Base-by-base conservation (phyloP, 345 rosid genomes). In the Raphanus raphanistrum region DNA sequence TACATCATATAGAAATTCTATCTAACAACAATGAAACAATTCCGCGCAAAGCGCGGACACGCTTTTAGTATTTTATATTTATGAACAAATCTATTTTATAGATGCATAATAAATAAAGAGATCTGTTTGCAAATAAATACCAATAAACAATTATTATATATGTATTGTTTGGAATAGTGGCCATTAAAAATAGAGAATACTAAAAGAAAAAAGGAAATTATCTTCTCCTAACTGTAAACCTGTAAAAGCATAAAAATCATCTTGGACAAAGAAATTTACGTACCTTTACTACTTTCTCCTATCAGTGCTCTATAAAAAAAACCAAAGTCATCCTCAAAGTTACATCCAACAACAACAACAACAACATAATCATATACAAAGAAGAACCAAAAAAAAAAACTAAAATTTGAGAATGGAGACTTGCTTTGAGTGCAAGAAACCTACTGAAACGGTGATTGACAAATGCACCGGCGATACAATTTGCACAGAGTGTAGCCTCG, bases 401-500 rank as follows among this genome's bases (percentile, higher is more conserved):
- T 62, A 59, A 72, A 31, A 50, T 17, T 45, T 12, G 11, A 48
- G 25, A 48, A 75, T 75, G 72, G 78, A 66, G 4, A 50, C n/a
- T 57, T 66, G 78, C 59, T 27, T 36, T 3, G 78, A 75, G 15
- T 75, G 72, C 45, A 75, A 75, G 66, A 66, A 4, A 75, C n/a
- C 6, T 0, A 75, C 78, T 0, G 57, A 28, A 12, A 66, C 63
- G 21, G 66, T 66, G 32, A 4, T 3, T 10, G 72, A 75, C 25
- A 4, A 36, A 27, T 10, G 58, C 0, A 55, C n/a, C 32, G 78
- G 78, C 10, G 78, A 75, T 66, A 75, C 72, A 41, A 58, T 75
- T 15, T 66, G 78, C 58, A 57, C 78, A 57, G 78, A 75, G 59
- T 75, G 78, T 35, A 63, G 66, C 59, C 25, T 66, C 59, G 72